Conservation (phyloP, 2,329 filamentous ascomycete species). For the Fusarium protoensiforme region DNA sequence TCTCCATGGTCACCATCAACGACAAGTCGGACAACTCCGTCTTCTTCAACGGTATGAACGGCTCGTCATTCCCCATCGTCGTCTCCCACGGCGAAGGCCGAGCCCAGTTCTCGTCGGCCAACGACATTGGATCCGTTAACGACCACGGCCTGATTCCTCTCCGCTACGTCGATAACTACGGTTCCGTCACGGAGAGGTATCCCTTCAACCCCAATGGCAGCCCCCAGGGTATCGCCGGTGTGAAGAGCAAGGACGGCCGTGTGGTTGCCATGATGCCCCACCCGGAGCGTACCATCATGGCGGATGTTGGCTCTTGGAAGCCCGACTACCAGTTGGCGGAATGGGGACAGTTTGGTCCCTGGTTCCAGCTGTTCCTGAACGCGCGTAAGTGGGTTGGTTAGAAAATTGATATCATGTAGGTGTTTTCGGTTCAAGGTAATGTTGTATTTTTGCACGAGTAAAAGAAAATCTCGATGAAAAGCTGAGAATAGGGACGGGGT, state of each 20-base stretch:
- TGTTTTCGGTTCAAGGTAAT: constrained; percentile 27
- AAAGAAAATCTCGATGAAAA: not conserved
- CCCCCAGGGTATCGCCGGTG: constrained; percentile 82
- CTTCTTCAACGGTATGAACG: constrained; percentile 41
- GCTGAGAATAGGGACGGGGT: not conserved
- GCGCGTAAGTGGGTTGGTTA: constrained; percentile 87
- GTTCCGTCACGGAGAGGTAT: constrained; percentile 81
- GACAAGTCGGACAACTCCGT: constrained; percentile 41
- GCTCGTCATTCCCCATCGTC: constrained; percentile 43
- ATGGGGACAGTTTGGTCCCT: constrained; percentile 87
- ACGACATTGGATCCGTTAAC: constrained; percentile 65
- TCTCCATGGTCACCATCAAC: constrained; percentile 41
- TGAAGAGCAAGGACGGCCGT: constrained; percentile 80
- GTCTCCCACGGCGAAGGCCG: constrained; percentile 70
- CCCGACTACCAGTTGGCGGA: constrained; percentile 67
- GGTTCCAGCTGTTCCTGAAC: constrained; percentile 87
- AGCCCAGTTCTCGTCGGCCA: constrained; percentile 73
- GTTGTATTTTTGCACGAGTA: constrained; percentile 4
- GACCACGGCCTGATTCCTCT: constrained; percentile 78
- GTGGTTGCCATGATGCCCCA: constrained; percentile 94
- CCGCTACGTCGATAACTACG: constrained; percentile 84
- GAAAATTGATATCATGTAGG: constrained; percentile 16
- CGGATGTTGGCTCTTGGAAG: constrained; percentile 80
- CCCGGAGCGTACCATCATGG: constrained; percentile 88
- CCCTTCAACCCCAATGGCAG: constrained; percentile 90